These are phyloP conservation scores for Cladosporium velox DNA, from an alignment of 2,329 filamentous ascomycete genomes.

Conservation along the genomic window DNA sequence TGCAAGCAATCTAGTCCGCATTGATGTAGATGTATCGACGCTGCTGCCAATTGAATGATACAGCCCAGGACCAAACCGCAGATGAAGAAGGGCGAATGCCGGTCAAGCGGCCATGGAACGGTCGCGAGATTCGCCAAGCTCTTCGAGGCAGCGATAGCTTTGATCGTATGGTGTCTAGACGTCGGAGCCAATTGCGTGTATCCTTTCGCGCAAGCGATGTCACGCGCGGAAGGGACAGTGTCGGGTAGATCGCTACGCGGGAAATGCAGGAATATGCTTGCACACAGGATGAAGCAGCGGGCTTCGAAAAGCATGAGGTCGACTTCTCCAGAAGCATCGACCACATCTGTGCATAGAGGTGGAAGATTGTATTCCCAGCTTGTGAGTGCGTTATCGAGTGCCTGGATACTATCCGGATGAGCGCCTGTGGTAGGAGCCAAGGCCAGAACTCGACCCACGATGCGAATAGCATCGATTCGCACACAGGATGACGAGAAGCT, in stretches of 20 bases:
- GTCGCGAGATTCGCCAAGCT: constrained; percentile 75
- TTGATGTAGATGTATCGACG: constrained; percentile 52
- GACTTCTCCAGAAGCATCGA: constrained; percentile 68
- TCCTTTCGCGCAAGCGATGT: constrained; percentile 41
- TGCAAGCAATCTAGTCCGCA: constrained; percentile 60
- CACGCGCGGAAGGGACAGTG: constrained; percentile 57
- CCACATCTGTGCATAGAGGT: constrained; percentile 66
- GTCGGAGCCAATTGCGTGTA: constrained; percentile 56
- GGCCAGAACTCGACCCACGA: constrained; percentile 73
- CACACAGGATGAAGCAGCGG: constrained; percentile 70
- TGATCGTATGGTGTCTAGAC: constrained; percentile 63
- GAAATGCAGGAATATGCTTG: constrained; percentile 74
- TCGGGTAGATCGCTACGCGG: constrained; percentile 72
- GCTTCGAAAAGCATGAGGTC: constrained; percentile 94
- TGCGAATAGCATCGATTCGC: constrained; percentile 76
- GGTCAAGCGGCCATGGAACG: constrained; percentile 69
- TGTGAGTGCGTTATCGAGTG: constrained; percentile 61
- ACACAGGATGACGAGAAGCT: constrained; percentile 82
- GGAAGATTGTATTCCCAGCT: constrained; percentile 84
- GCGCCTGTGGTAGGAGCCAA: constrained; percentile 37
- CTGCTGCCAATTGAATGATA: constrained; percentile 79
- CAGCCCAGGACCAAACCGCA: constrained; percentile 77
- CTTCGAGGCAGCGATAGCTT: constrained; percentile 77
- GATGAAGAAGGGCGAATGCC: constrained; percentile 81
- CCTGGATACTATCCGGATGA: constrained; percentile 49